Evolutionary conservation across 768 basidiomycete species (phyloP).

Genomic region (Lactifluus hygrophoroides): DNA sequence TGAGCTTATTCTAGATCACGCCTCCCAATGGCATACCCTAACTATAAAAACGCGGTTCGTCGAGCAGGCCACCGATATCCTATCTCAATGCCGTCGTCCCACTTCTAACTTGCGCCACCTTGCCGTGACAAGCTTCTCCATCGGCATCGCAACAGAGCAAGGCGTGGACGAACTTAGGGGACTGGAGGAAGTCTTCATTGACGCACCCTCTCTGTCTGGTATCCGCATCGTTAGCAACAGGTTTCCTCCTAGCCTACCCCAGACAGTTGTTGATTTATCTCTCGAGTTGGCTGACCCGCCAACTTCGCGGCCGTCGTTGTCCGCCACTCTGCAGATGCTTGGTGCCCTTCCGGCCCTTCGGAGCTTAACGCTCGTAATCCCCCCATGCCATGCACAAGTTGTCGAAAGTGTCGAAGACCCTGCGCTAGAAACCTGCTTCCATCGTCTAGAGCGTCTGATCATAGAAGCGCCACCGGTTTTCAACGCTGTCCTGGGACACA

Average conservation of each 20-base stretch:
- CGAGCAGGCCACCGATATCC: slow-evolving; percentile 32
- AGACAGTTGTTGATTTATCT: slow-evolving; percentile 9
- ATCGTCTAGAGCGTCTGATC: slow-evolving; percentile 26
- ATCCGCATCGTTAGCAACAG: slow-evolving; percentile 11
- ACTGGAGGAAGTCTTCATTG: slow-evolving; percentile 23
- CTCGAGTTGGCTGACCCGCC: slow-evolving; percentile 15
- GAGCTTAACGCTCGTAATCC: slow-evolving; percentile 34
- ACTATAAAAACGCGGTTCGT: slow-evolving; percentile 32
- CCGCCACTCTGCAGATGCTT: slow-evolving; percentile 26
- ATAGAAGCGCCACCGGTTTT: slow-evolving; percentile 28
- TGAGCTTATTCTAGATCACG: slow-evolving; percentile 31
- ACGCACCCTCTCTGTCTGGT: slow-evolving; percentile 29
- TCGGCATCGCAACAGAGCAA: neutral
- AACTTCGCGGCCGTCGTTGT: slow-evolving; percentile 21
- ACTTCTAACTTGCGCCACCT: slow-evolving; percentile 33
- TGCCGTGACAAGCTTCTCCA: slow-evolving; percentile 20
- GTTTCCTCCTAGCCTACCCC: slow-evolving; percentile 13
- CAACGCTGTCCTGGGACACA: slow-evolving; percentile 25
- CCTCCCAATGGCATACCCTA: slow-evolving; percentile 38
- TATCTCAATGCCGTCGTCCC: slow-evolving; percentile 30
- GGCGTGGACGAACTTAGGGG: slow-evolving; percentile 8
- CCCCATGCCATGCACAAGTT: slow-evolving; percentile 23
- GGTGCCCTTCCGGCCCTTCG: slow-evolving; percentile 35
- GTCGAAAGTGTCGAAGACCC: slow-evolving; percentile 20
- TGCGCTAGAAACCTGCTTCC: slow-evolving; percentile 21